Base-by-base conservation (phyloP, 805 yeast genomes). In the Starmerella potacharoeniae region DNA sequence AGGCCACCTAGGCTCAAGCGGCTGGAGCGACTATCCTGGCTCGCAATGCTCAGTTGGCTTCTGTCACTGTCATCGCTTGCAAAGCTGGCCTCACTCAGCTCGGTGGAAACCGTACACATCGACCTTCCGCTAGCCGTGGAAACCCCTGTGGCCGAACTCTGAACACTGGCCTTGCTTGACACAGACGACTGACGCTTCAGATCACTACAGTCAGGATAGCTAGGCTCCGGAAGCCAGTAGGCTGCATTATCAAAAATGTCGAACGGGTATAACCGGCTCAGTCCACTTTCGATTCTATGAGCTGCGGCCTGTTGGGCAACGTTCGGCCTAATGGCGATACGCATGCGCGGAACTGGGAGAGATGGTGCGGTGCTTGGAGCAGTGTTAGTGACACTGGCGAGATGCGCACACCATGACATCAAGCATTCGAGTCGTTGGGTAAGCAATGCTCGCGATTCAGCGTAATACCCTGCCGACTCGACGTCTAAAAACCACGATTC, bases 171-270 rank as follows among this genome's bases (percentile, higher is more conserved):
- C 11, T 22, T 17, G 17, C 50, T 47, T 8, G 41, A 22, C 31
- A 47, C 50, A 6, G 50, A 47, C 5, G 41, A 17, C 17, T 36
- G 40, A 1, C 50, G 16, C 41, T 47, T 28, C 30, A 47, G 22
- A 1, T 30, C 37, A 16, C 4, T 10, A n/a, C 7, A 5, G 6
- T 30, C 37, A 9, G 39, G 41, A 7, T 16, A 11, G 5, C 13
- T n/a, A 3, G 39, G 51, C 13, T 54, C 58, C 2, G 50, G 14
- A 17, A 49, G 53, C 54, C 59, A 59, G 58, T 70, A 70, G 13
- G 71, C 71, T n/a, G 63, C 62, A 36, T 66, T 69, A 54, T 70
- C 73, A 57, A 69, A 69, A 10, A 69, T 69, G 52, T 70, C 73
- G 58, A 62, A 70, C 16, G 71, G 66, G 53, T 65, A 63, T 13